Evolutionary conservation across 202 grass and related monocot genomes (phyloP).

Genomic region (Schoenoplectus triqueter): DNA sequence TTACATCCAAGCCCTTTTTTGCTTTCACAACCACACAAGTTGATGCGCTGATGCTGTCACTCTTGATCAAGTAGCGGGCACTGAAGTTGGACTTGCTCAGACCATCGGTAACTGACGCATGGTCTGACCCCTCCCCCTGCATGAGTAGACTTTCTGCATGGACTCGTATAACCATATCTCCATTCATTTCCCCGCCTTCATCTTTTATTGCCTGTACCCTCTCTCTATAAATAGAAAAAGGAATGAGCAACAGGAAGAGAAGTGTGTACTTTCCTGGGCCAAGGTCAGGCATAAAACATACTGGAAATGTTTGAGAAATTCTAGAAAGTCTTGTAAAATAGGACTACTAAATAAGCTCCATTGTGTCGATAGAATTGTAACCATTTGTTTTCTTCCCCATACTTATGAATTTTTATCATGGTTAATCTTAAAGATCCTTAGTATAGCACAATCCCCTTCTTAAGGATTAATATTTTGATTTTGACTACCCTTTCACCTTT

Average conservation of each 20-base stretch:
- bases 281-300: neutral
- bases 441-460: no score
- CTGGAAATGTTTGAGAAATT: neutral
- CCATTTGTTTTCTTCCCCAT: no score
- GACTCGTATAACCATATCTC: slow-evolving; percentile 50
- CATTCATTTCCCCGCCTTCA: slow-evolving; percentile 43
- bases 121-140: slow-evolving; percentile 50
- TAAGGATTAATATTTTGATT: no score
- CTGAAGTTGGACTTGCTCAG: slow-evolving; percentile 58
- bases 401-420: no score
- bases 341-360: slow-evolving; percentile 2
- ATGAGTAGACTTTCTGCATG: slow-evolving; percentile 49
- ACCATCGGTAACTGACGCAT: slow-evolving; percentile 69
- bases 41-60: slow-evolving; percentile 86
- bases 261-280: neutral
- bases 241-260: neutral
- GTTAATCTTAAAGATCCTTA: no score
- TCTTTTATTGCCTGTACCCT: slow-evolving; percentile 66
- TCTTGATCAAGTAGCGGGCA: slow-evolving; percentile 79
- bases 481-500: neutral
- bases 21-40: slow-evolving; percentile 69
- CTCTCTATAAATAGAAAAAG: slow-evolving; percentile 55
- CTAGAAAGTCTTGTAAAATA: neutral
- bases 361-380: no score
- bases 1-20: slow-evolving; percentile 70